phyloP scores from a whole-genome alignment of 169 alveolate genomes.

The Theileria sp. region DNA sequence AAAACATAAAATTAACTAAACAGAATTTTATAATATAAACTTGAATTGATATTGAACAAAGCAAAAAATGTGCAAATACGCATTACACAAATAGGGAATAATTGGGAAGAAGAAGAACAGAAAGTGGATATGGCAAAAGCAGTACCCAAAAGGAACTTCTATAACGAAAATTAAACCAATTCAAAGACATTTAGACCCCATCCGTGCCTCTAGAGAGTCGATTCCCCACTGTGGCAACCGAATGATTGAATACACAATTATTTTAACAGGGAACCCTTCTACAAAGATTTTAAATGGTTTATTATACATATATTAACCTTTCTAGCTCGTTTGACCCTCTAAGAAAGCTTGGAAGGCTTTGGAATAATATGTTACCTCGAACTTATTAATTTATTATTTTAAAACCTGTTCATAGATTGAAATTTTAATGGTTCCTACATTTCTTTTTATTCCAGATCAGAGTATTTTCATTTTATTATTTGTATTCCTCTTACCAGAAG shows the following conservation, averaged over 20 bases:
- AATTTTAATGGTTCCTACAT: neutral
- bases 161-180: neutral
- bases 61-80: neutral
- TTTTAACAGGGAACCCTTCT: neutral
- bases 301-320: neutral
- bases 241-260: neutral
- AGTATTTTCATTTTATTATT: neutral
- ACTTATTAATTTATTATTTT: too few relatives aligned
- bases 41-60: neutral
- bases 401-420: neutral
- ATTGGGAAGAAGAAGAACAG: neutral
- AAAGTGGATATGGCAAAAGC: neutral
- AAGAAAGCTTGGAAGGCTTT: slow-evolving; percentile 18
- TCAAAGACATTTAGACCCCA: slow-evolving; percentile 20
- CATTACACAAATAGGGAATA: neutral
- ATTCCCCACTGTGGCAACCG: slow-evolving; percentile 10
- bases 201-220: neutral
- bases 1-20: neutral
- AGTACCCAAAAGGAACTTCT: neutral
- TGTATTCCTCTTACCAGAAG: neutral
- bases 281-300: slow-evolving; percentile 2
- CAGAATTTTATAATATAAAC: neutral
- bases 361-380: neutral
- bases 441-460: neutral
- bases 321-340: neutral